phyloP scores from a whole-genome alignment of 2,329 filamentous ascomycete species.

The Hypoxylon sp. region DNA sequence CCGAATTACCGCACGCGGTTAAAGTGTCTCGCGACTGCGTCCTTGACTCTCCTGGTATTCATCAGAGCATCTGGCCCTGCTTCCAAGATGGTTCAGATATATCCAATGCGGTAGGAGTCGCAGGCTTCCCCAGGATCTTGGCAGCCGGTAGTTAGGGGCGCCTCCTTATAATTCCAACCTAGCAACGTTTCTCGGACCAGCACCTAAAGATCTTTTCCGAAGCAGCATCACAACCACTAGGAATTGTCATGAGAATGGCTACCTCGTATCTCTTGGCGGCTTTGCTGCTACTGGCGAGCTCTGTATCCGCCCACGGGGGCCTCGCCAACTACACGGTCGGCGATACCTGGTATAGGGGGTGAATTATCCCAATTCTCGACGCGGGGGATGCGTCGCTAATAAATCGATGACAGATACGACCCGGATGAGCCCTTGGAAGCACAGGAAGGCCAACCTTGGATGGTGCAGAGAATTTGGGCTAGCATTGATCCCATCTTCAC shows the following conservation, averaged over 20 bases:
- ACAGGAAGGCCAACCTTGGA: slow-evolving; percentile 54
- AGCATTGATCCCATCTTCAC: slow-evolving; percentile 55
- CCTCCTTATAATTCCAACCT: slow-evolving; percentile 1
- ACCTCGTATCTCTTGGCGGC: slow-evolving; percentile 19
- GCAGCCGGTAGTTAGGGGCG: slow-evolving; percentile 40
- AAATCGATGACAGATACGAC: slow-evolving; percentile 49
- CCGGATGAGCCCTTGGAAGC: slow-evolving; percentile 48
- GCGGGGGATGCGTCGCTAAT: slow-evolving; percentile 4
- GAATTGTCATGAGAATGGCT: slow-evolving; percentile 26
- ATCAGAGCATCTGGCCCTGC: slow-evolving; percentile 23
- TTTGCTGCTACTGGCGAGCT: slow-evolving; percentile 30
- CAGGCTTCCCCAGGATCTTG: slow-evolving; percentile 39
- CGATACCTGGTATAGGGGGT: slow-evolving; percentile 57
- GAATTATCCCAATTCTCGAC: slow-evolving; percentile 19
- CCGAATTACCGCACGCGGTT: slow-evolving; percentile 45
- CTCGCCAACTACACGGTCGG: slow-evolving; percentile 57
- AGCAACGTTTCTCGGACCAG: neutral
- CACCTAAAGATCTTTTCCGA: slow-evolving; percentile 5
- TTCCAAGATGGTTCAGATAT: slow-evolving; percentile 32
- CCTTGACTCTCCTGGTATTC: slow-evolving; percentile 1
- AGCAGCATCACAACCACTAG: slow-evolving; percentile 5
- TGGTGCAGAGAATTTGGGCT: slow-evolving; percentile 54
- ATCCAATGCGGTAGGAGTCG: slow-evolving; percentile 10
- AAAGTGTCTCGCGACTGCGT: slow-evolving; percentile 23
- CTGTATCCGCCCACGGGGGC: slow-evolving; percentile 52